Evolutionary conservation across 306 rosid genomes (phyloP), one percentile per base, ranked within the genome.

Genomic region (Hippophae gyantsensis): DNA sequence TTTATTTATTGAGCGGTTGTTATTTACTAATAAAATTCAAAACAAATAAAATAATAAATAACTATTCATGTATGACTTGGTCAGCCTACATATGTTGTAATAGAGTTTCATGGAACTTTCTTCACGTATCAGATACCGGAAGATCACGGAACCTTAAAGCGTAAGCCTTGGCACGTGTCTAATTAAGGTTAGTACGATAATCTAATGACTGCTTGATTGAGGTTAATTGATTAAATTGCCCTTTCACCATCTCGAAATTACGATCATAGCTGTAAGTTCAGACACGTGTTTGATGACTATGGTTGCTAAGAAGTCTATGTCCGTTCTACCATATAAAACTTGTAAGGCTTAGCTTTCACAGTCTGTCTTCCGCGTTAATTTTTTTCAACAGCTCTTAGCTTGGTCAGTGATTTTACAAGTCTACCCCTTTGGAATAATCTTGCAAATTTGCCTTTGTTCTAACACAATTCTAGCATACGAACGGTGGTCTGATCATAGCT

Each of bases 281-380:
- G 26, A 63, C 76, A 69, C 57, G 76, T 73, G 85, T 64, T 70
- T 48, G 65, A 49, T 46, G 11, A 3, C 8, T 0, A 40, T 13
- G 68, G 76, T 71, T 4, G 58, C 80, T 79, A 49, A 66, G 41
- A 42, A 2, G 82, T 76, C 81, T 13, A 32, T 72, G 67, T 82
- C 82, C n/a, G 27, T 26, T 60, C 26, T 68, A 71, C 5, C 52
- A 52, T 76, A 66, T 49, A 12, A 69, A 52, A 66, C 38, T 58
- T 12, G 5, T 11, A 42, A 6, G 14, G 40, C 10, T 27, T 9
- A 2, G 13, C 61, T 14, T 61, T 51, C 65, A 57, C 54, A 70
- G 45, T 40, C 74, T 77, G 69, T 56, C 60, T 56, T 54, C 60
- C 72, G 78, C 72, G 68, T 62, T 65, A 63, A 50, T 3, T 26